Evolutionary conservation across 2,329 filamentous ascomycete genomes (phyloP).

Genomic region (Alternaria tenuissima): DNA sequence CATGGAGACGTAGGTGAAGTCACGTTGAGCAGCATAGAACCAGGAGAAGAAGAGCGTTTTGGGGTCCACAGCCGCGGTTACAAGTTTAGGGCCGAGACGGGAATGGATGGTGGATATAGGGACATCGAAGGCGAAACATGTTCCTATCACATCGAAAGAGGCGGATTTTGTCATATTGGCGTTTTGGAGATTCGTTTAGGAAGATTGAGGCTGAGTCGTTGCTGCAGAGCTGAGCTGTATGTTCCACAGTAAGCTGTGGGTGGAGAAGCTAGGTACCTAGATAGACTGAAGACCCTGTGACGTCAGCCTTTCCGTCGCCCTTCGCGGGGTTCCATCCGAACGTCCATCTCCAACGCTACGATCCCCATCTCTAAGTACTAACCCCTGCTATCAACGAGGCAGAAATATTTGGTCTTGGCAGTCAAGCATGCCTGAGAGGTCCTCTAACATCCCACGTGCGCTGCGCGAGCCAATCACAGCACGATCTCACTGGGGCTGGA

Average conservation of each 20-base stretch:
- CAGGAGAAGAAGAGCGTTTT: slow-evolving; percentile 39
- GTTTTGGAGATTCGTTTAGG: neutral
- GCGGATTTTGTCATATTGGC: slow-evolving; percentile 27
- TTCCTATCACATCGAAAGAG: slow-evolving; percentile 40
- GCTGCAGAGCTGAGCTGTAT: neutral
- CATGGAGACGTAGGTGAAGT: slow-evolving; percentile 38
- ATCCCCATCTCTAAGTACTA: neutral
- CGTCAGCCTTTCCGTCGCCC: slow-evolving; percentile 2
- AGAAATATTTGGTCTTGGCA: neutral
- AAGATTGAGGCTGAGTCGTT: neutral
- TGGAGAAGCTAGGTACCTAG: neutral
- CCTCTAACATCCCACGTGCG: slow-evolving; percentile 13
- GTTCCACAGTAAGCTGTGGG: neutral
- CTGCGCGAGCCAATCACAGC: neutral
- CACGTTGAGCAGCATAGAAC: slow-evolving; percentile 40
- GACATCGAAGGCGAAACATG: slow-evolving; percentile 31
- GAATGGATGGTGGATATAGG: slow-evolving; percentile 30
- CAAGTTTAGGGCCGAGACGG: slow-evolving; percentile 24
- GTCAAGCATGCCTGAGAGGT: slow-evolving; percentile 3
- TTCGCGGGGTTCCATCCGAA: neutral
- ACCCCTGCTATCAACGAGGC: neutral
- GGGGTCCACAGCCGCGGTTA: slow-evolving; percentile 21
- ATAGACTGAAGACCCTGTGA: slow-evolving; percentile 11
- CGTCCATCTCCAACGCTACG: neutral
- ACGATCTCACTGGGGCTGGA: slow-evolving; percentile 2